Evolutionary conservation across 768 basidiomycete genomes (phyloP).

Genomic region (Pulveroboletus sp.): DNA sequence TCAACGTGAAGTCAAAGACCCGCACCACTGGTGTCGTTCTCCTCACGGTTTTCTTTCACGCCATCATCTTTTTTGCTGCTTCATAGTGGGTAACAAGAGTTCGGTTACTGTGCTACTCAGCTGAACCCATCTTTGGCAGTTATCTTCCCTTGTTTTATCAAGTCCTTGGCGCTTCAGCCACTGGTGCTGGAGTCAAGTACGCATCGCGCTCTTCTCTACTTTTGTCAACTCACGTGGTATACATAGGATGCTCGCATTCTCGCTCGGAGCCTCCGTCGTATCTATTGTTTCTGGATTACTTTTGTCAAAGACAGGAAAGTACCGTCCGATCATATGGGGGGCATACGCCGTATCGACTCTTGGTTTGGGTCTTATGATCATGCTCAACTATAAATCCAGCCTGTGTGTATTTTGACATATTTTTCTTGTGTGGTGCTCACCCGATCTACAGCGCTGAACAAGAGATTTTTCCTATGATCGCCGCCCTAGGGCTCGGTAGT

Average conservation of each 20-base stretch:
- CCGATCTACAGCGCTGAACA: conserved; percentile 48
- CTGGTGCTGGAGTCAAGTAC: conserved; percentile 64
- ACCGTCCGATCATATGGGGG: conserved; percentile 62
- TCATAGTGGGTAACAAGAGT: conserved; percentile 21
- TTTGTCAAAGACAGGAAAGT: conserved; percentile 55
- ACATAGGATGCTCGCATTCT: conserved; percentile 72
- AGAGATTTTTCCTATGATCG: conserved; percentile 62
- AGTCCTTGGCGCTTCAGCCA: conserved; percentile 73
- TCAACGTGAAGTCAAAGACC: conserved; percentile 40
- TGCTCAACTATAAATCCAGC: conserved; percentile 55
- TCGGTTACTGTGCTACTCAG: background rate
- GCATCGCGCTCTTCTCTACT: background rate
- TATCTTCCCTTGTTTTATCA: conserved; percentile 81
- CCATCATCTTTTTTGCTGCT: conserved; percentile 55
- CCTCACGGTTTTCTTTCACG: conserved; percentile 60
- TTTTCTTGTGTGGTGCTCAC: conserved; percentile 2
- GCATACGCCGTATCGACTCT: conserved; percentile 55
- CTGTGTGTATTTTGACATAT: conserved; percentile 5
- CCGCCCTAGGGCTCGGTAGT: conserved; percentile 61
- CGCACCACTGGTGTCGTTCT: conserved; percentile 67
- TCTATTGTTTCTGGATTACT: conserved; percentile 58
- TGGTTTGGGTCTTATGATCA: conserved; percentile 75
- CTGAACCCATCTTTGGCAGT: conserved; percentile 12
- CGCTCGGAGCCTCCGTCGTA: conserved; percentile 53
- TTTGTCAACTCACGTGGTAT: background rate